These are phyloP conservation scores for Thraustochytrium striatum DNA, from an alignment of 352 stramenopile genomes.

Conservation along the genomic window DNA sequence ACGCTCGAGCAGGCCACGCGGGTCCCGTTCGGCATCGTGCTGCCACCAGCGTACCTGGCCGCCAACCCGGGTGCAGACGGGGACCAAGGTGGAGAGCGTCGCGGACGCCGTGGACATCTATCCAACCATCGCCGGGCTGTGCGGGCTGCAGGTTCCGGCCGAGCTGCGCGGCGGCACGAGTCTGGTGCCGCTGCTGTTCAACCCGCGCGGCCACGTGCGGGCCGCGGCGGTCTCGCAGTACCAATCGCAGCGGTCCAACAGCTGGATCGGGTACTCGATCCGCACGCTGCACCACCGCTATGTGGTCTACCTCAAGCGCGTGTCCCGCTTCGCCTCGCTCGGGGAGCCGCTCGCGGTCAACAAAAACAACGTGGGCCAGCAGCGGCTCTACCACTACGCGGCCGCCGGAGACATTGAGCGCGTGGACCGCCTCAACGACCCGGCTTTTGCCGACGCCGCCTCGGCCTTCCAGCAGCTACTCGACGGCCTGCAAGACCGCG, in stretches of 20 bases:
- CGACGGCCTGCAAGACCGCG: background rate
- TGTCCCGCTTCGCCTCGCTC: background rate
- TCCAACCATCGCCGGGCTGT: conserved; percentile 13
- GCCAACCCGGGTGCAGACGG: background rate
- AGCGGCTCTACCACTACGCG: conserved; percentile 6
- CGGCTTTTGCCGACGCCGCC: background rate
- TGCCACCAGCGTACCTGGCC: background rate
- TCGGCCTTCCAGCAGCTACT: background rate
- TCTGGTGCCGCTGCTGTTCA: background rate
- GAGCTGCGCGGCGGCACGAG: background rate
- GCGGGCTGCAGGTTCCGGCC: background rate
- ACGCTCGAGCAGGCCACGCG: conserved; percentile 29
- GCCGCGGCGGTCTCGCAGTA: conserved; percentile 35
- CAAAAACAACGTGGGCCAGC: background rate
- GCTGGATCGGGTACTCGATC: conserved; percentile 33
- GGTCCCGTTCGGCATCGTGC: conserved; percentile 1
- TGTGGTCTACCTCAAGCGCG: conserved; percentile 3
- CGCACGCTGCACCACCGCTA: background rate
- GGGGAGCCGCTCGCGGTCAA: background rate
- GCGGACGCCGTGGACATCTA: conserved; percentile 29
- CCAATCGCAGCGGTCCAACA: background rate
- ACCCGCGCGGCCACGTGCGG: background rate
- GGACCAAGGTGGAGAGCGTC: background rate
- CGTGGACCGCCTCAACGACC: conserved; percentile 22
- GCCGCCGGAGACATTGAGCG: conserved; percentile 8